phyloP scores from a whole-genome alignment of 148 eudicot genomes.

The Salicornia ramosissima region DNA sequence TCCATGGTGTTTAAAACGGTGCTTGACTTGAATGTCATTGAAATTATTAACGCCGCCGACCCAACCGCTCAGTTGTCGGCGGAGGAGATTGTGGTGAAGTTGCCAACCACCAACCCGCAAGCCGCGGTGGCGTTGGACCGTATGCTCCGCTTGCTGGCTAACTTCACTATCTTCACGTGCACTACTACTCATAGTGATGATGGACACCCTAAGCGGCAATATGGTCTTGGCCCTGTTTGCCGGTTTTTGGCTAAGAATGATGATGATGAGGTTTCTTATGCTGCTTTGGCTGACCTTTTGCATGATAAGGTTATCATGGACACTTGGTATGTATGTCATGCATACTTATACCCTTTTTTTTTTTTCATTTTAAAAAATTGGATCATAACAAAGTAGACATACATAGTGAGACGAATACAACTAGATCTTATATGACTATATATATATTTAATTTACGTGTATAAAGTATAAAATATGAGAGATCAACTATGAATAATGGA shows the following conservation, averaged over 20 bases:
- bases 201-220: slow-evolving; percentile 39
- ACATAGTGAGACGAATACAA: not conserved
- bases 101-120: slow-evolving; percentile 49
- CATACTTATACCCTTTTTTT: not conserved
- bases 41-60: slow-evolving; percentile 47
- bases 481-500: too few species aligned
- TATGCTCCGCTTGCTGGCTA: slow-evolving; percentile 53
- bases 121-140: slow-evolving; percentile 52
- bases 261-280: slow-evolving; percentile 39
- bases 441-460: too few species aligned
- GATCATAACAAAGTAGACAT: not conserved
- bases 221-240: slow-evolving; percentile 54
- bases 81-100: slow-evolving; percentile 28
- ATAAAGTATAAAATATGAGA: too few species aligned
- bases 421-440: too few species aligned
- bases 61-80: slow-evolving; percentile 46
- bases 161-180: slow-evolving; percentile 46
- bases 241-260: slow-evolving; percentile 50
- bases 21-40: slow-evolving; percentile 61
- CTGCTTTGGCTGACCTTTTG: slow-evolving; percentile 12
- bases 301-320: slow-evolving; percentile 1
- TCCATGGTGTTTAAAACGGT: slow-evolving; percentile 64
- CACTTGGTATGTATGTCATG: slow-evolving; percentile 15
- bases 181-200: slow-evolving; percentile 30
- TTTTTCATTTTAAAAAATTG: not conserved